These are phyloP conservation scores for Calonectria henricotiae DNA, from an alignment of 2,329 filamentous ascomycete genomes.

Conservation along the genomic window DNA sequence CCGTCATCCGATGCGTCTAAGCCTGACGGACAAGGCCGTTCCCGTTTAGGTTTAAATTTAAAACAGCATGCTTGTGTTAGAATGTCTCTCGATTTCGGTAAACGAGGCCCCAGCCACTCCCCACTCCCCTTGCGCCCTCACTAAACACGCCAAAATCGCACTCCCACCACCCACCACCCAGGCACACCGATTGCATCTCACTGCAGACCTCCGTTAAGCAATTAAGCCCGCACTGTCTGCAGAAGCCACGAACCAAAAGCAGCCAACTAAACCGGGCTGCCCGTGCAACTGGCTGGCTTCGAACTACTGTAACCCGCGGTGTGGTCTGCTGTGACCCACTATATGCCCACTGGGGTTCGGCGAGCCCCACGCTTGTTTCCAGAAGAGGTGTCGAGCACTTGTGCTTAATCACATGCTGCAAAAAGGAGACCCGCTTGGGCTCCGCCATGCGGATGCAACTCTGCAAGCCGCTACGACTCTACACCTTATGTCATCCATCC, in stretches of 20 bases:
- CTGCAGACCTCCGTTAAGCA: conserved; percentile 5
- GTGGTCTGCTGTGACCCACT: conserved; percentile 26
- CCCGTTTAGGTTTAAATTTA: background rate
- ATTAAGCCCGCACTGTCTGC: conserved; percentile 21
- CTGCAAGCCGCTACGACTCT: conserved; percentile 41
- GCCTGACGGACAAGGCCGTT: background rate
- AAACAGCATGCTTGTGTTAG: background rate
- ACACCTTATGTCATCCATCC: conserved; percentile 51
- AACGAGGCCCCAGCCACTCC: background rate
- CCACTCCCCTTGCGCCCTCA: background rate
- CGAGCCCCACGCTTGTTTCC: conserved; percentile 32
- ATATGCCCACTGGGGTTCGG: conserved; percentile 12
- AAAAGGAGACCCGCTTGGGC: conserved; percentile 32
- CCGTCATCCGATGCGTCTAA: background rate
- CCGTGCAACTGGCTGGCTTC: conserved; percentile 2
- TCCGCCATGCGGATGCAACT: conserved; percentile 44
- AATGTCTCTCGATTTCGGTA: conserved; percentile 4
- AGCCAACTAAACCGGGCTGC: background rate
- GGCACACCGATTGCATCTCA: conserved; percentile 6
- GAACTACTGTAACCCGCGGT: background rate
- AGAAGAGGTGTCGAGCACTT: conserved; percentile 26
- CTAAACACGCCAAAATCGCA: conserved; percentile 22
- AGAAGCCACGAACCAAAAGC: conserved; percentile 21
- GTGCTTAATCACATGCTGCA: conserved; percentile 49
- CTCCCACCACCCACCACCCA: background rate